Base-by-base conservation (phyloP, 352 stramenopile species). In the Globisporangium cystogenes region DNA sequence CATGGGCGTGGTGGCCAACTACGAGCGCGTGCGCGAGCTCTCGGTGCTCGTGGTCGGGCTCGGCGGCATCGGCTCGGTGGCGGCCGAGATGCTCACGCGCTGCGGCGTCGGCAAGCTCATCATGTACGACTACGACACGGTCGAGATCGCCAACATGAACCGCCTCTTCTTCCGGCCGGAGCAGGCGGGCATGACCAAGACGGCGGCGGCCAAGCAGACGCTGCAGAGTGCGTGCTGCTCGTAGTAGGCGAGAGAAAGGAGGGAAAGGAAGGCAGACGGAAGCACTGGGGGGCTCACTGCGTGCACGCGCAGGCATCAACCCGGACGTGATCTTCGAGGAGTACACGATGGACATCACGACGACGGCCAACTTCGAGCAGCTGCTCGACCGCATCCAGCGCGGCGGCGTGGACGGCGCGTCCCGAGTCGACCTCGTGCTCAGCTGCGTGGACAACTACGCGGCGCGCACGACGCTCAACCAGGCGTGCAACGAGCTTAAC, bases 111-210 rank as follows among this genome's bases (percentile, higher is more conserved):
- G 87, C 54, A 95, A 95, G 62, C 76, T 96, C 55, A 76, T 96
- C 57, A 76, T 96, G 60, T 68, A 57, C 26, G 87, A 96, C 68
- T 96, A 95, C 62, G 87, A 96, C 64, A 86, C 66, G 26, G 87
- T 96, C 45, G 87, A 95, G 69, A 74, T 95, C 51, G 87, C 82
- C 49, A 96, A 96, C 55, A 96, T 96, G 87, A 96, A 96, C 64
- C 85, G 87, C 33, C 65, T 96, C 31, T 96, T 96, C 70, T 96
- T 95, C 60, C 82, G 83, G 4, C 86, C 86, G 3, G 78, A 93
- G 55, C 86, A 96, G 58, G 83, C 77, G 0, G 85, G 85, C 43
- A 82, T 90, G 72, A 89, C 76, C 62, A 96, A 96, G 71, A 92
- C 82, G 2, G 82, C 83, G 8, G 87, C 87, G 0, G 84, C 87